Evolutionary conservation across 768 basidiomycete species (phyloP).

Genomic region (Tricholoma terreum): DNA sequence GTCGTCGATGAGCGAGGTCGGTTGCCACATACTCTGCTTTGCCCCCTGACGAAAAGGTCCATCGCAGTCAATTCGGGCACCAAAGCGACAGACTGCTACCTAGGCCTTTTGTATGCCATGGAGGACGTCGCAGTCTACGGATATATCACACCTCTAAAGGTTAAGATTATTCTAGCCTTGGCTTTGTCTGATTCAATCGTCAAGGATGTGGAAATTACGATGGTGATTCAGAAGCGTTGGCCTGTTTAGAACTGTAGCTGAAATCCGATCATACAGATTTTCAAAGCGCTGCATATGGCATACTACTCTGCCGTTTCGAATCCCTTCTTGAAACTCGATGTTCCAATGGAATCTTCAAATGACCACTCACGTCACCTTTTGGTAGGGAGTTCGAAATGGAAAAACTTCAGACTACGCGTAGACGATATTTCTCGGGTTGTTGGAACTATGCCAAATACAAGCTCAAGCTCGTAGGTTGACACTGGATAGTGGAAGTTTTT

Average conservation of each 20-base stretch:
- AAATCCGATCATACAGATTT: constrained; percentile 49
- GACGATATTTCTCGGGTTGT: constrained; percentile 71
- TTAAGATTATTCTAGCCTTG: constrained; percentile 82
- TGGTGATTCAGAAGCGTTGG: constrained; percentile 46
- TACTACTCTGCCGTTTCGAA: constrained; percentile 83
- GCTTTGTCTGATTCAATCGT: constrained; percentile 80
- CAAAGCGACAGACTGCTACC: constrained; percentile 75
- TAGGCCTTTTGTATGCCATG: constrained; percentile 85
- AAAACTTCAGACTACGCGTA: constrained; percentile 62
- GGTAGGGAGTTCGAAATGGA: constrained; percentile 66
- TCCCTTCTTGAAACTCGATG: constrained; percentile 75
- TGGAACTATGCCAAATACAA: constrained; percentile 34
- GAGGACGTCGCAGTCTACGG: constrained; percentile 93
- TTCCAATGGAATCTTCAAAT: constrained; percentile 40
- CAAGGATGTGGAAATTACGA: constrained; percentile 73
- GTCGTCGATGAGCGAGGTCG: constrained; percentile 89
- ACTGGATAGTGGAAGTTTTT: not conserved
- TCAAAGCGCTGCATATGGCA: constrained; percentile 86
- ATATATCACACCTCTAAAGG: constrained; percentile 82
- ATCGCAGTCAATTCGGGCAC: constrained; percentile 42
- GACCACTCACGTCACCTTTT: constrained; percentile 56
- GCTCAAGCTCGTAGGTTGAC: constrained; percentile 17
- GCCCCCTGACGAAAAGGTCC: not conserved
- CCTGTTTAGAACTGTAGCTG: not conserved
- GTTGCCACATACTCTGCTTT: constrained; percentile 20